Percentiles rank a stretch among this genome's conserved stretches.
Evolutionary conservation across 176 grass and related monocot genomes (phyloP).

Genomic region (Tillandsia fasciculata): DNA sequence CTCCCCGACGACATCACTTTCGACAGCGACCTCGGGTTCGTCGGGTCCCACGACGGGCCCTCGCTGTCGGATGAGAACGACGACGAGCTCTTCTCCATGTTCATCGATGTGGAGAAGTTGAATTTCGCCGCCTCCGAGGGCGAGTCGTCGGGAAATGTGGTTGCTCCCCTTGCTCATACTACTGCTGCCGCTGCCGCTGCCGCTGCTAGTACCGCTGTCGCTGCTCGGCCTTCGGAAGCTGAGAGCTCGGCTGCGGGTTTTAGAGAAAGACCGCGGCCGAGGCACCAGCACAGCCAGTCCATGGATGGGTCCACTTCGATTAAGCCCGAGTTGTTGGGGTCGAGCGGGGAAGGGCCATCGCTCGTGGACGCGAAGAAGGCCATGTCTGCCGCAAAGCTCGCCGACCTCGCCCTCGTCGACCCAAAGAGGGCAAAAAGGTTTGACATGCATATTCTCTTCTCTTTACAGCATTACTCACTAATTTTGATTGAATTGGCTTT

Average conservation of each 20-base stretch:
- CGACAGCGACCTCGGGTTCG: slow-evolving; percentile 39
- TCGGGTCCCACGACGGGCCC: slow-evolving; percentile 42
- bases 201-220: neutral
- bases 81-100: slow-evolving; percentile 87
- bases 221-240: neutral
- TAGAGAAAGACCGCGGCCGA: slow-evolving; percentile 30
- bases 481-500: neutral
- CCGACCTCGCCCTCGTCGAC: slow-evolving; percentile 89
- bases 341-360: slow-evolving; percentile 42
- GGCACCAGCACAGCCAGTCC: slow-evolving; percentile 92
- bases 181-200: neutral
- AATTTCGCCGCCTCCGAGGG: slow-evolving; percentile 41
- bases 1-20: slow-evolving; percentile 81
- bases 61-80: slow-evolving; percentile 81
- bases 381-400: slow-evolving; percentile 66
- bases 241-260: neutral
- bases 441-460: neutral
- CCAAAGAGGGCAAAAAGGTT: slow-evolving; percentile 95
- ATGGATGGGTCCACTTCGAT: slow-evolving; percentile 76
- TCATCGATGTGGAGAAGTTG: slow-evolving; percentile 74
- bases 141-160: slow-evolving; percentile 21
- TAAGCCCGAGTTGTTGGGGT: slow-evolving; percentile 52
- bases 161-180: neutral
- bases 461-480: neutral
- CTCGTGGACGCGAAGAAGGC: slow-evolving; percentile 74